These are phyloP conservation scores for Chamaecrista fasciculata DNA, from an alignment of 306 rosid species.

Conservation along the genomic window DNA sequence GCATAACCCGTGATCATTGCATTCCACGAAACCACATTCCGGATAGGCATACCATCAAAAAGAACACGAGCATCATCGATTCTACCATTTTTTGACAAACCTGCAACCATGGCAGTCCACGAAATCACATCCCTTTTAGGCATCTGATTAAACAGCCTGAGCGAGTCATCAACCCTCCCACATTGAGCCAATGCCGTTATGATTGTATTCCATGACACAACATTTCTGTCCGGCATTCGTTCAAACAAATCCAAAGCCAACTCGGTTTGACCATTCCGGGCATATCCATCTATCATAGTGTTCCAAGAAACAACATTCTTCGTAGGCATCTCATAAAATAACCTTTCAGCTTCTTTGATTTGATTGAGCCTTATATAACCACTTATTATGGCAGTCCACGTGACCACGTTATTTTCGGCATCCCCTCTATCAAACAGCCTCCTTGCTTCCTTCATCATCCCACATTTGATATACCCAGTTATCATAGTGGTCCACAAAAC, in stretches of 20 bases:
- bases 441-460: slow-evolving; percentile 50
- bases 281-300: slow-evolving; percentile 50
- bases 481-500: slow-evolving; percentile 50
- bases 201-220: slow-evolving; percentile 24
- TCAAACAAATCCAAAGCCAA: slow-evolving; percentile 42
- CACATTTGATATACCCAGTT: slow-evolving; percentile 40
- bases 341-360: slow-evolving; percentile 43
- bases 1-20: slow-evolving; percentile 41
- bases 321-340: slow-evolving; percentile 41
- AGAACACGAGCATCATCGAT: slow-evolving; percentile 41
- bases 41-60: slow-evolving; percentile 43
- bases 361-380: slow-evolving; percentile 39
- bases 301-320: slow-evolving; percentile 25
- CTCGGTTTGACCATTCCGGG: slow-evolving; percentile 30
- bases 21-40: slow-evolving; percentile 33
- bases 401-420: slow-evolving; percentile 37
- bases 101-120: slow-evolving; percentile 47
- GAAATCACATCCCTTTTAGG: slow-evolving; percentile 46
- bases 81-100: slow-evolving; percentile 39
- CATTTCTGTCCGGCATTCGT: slow-evolving; percentile 41
- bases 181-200: slow-evolving; percentile 39
- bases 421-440: slow-evolving; percentile 41
- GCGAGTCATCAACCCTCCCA: slow-evolving; percentile 43
- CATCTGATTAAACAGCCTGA: slow-evolving; percentile 34
- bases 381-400: slow-evolving; percentile 19